These are phyloP conservation scores for Backusella psychrophila DNA, from an alignment of 192 early-diverging fungal genomes.

Conservation along the genomic window DNA sequence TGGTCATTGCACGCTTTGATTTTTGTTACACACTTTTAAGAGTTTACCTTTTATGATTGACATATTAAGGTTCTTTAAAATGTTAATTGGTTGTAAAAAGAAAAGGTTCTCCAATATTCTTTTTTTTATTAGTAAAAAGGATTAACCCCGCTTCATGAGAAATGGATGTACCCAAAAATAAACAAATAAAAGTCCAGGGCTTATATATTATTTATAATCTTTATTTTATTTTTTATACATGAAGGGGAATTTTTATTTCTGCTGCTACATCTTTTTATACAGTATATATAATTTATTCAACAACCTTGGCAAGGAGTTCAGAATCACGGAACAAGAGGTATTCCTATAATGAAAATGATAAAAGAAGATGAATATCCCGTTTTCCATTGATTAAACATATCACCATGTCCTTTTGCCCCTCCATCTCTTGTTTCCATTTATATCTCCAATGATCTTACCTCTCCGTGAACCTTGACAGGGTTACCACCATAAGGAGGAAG, in stretches of 20 bases:
- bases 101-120: neutral
- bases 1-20: neutral
- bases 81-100: neutral
- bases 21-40: neutral
- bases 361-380: neutral
- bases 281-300: slow-evolving; percentile 30
- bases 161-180: neutral
- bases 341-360: slow-evolving; percentile 47
- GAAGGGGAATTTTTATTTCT: neutral
- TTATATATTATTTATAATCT: neutral
- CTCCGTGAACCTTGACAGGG: slow-evolving; percentile 86
- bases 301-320: slow-evolving; percentile 94
- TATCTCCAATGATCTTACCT: slow-evolving; percentile 36
- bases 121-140: neutral
- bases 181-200: neutral
- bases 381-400: neutral
- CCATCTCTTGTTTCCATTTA: neutral
- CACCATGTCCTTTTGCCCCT: neutral
- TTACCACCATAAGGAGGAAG: slow-evolving; percentile 95
- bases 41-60: neutral
- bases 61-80: neutral
- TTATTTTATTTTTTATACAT: neutral
- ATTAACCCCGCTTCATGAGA: neutral
- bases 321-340: slow-evolving; percentile 88
- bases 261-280: neutral